Evolutionary conservation across 1,284 basidiomycete species (phyloP), one percentile per base, ranked within the genome.

Genomic region (Papiliotrema nemorosa): DNA sequence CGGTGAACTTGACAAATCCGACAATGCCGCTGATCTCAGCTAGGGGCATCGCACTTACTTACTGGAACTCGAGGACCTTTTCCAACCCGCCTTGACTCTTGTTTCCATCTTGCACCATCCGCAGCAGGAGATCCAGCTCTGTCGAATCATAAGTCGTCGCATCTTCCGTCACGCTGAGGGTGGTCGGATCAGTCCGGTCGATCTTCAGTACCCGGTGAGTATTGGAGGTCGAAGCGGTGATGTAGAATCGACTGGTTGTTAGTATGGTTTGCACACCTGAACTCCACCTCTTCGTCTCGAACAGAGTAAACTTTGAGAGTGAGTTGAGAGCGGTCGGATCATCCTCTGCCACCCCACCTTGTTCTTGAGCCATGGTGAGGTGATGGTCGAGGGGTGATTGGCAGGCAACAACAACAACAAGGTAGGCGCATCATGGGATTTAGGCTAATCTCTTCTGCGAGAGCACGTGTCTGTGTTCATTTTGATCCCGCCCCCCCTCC

Each of bases 71-170:
- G 53, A 82, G 81, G 0, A 87, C 84, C 60, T 86, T 89, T 5
- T 88, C 89, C 53, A 97, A 75, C 1, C 93, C 92, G 7, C 93
- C 93, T 10, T 85, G 85, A 3, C 79, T 81, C 69, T 85, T 87
- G 73, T 97, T 97, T 18, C 92, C 92, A 63, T 97, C 92, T 55
- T 92, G 88, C 14, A 98, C 80, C 87, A 93, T 96, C 70, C 89
- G 88, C 57, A 97, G 79, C 75, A 97, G 84, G 33, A 85, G 84
- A 45, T 83, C 87, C 80, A 97, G 87, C 76, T 98, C 88, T 63
- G 84, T 85, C 13, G 86, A 84, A 38, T 84, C 88, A 71, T 98
- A 98, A 27, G 90, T 82, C 0, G 84, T 84, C 44, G 88, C 84
- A 72, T 96, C 93, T 62, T 96, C 90, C 12, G 88, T 80, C 3